Evolutionary conservation across 2,329 filamentous ascomycete species (phyloP), one percentile per base, ranked within the genome.

Genomic region (Neurospora crassa): DNA sequence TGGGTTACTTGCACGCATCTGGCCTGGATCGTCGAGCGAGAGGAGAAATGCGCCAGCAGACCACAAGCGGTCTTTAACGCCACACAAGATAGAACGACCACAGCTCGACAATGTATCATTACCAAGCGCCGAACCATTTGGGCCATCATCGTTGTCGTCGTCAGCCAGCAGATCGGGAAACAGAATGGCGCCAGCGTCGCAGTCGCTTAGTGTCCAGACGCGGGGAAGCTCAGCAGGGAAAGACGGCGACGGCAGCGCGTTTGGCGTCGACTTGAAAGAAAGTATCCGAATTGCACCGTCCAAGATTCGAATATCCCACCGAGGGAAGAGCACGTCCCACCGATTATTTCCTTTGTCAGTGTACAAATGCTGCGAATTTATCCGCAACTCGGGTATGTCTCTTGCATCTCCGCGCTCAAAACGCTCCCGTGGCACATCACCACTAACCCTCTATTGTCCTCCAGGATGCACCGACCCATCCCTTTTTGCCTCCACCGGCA

Each of bases 351-450:
- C 76, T 0, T 8, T 76, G 24, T 63, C 71, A 18, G 70, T 77
- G 14, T 72, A 77, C 71, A 77, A 76, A 40, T 76, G 73, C 67
- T 75, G 73, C 72, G 75, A 77, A 47, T 77, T 74, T 43, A 76
- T 77, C 16, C 74, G 71, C 8, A 24, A 24, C 4, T 71, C 72
- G 68, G 71, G 75, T 75, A 72, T 24, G 72, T 68, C 16, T 68
- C 7, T 67, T 40, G 45, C 37, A 20, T 16, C 18, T 20, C 8
- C 8, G 69, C 24, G n/a, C n/a, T 11, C 24, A 3, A 29, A 11
- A 16, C 41, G 2, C 41, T n/a, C 24, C 34, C n/a, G 16, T 10
- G 7, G 24, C 20, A 18, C 24, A 29, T 29, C 7, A 29, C 70
- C 18, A 41, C 70, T 75, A 37, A 73, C 68, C 43, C 1, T 18